Evolutionary conservation across 2,329 filamentous ascomycete species (phyloP).

Genomic region (Gremmenia infestans): DNA sequence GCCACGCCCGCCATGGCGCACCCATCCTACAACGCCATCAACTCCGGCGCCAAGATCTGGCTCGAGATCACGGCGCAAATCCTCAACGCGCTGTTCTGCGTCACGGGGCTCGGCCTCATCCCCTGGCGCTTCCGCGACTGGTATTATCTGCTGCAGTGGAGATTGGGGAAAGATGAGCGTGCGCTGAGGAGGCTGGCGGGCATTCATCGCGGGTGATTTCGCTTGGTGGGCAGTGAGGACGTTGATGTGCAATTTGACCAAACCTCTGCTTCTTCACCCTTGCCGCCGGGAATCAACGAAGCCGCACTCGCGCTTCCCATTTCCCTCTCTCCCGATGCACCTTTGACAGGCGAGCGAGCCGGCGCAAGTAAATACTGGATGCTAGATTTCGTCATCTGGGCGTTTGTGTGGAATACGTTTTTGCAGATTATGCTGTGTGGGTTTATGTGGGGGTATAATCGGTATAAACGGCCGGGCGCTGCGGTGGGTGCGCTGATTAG

Average conservation of each 20-base stretch:
- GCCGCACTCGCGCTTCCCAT: slow-evolving; percentile 55
- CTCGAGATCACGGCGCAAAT: slow-evolving; percentile 80
- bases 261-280: slow-evolving; percentile 34
- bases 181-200: slow-evolving; percentile 43
- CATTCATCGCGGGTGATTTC: slow-evolving; percentile 69
- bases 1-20: slow-evolving; percentile 67
- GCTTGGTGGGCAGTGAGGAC: slow-evolving; percentile 58
- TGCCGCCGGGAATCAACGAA: slow-evolving; percentile 31
- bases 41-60: slow-evolving; percentile 71
- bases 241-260: slow-evolving; percentile 33
- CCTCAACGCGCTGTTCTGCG: slow-evolving; percentile 75
- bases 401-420: slow-evolving; percentile 71
- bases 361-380: slow-evolving; percentile 64
- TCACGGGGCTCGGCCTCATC: slow-evolving; percentile 77
- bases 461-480: slow-evolving; percentile 30
- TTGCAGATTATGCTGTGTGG: slow-evolving; percentile 67
- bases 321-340: slow-evolving; percentile 55
- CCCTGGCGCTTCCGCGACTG: slow-evolving; percentile 79
- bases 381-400: slow-evolving; percentile 71
- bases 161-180: slow-evolving; percentile 8
- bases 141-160: slow-evolving; percentile 56
- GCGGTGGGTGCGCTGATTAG: slow-evolving; percentile 17
- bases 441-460: slow-evolving; percentile 77
- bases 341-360: slow-evolving; percentile 64
- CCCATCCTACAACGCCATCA: slow-evolving; percentile 43